These are phyloP conservation scores for Davidsoniella eucalypti DNA, from an alignment of 2,329 filamentous ascomycete genomes.

Conservation along the genomic window DNA sequence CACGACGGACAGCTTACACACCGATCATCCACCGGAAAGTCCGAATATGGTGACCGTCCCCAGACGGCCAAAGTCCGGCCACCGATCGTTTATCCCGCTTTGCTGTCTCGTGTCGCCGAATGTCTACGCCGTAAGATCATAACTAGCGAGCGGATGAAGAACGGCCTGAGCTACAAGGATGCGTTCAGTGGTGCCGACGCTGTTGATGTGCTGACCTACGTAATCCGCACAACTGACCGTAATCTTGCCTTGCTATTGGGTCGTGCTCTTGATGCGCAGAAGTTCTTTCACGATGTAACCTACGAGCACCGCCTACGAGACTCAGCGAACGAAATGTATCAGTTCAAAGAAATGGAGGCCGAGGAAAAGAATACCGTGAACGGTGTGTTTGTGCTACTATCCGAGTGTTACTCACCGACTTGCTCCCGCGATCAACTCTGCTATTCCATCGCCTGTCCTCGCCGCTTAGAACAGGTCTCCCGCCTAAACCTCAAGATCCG, in stretches of 20 bases:
- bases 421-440: slow-evolving; percentile 91
- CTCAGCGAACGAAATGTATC: slow-evolving; percentile 87
- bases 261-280: slow-evolving; percentile 85
- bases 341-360: slow-evolving; percentile 81
- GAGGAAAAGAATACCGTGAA: slow-evolving; percentile 63
- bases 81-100: slow-evolving; percentile 81
- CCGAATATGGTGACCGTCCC: slow-evolving; percentile 36
- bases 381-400: slow-evolving; percentile 88
- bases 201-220: slow-evolving; percentile 87
- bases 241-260: slow-evolving; percentile 85
- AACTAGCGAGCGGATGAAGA: slow-evolving; percentile 80
- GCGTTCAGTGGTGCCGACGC: slow-evolving; percentile 92
- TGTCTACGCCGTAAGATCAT: slow-evolving; percentile 82
- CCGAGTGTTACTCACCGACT: slow-evolving; percentile 95
- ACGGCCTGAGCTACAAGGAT: slow-evolving; percentile 92
- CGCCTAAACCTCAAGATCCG: slow-evolving; percentile 85
- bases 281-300: slow-evolving; percentile 98
- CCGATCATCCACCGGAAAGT: slow-evolving; percentile 42
- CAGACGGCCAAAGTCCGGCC: slow-evolving; percentile 48
- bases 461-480: slow-evolving; percentile 86
- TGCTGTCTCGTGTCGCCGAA: slow-evolving; percentile 83
- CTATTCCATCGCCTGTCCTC: slow-evolving; percentile 93
- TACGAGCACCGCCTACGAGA: slow-evolving; percentile 93
- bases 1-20: slow-evolving; percentile 35
- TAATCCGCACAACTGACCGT: slow-evolving; percentile 91